Base-by-base conservation (phyloP, 441 rosid genomes). In the Corymbia citriodora region DNA sequence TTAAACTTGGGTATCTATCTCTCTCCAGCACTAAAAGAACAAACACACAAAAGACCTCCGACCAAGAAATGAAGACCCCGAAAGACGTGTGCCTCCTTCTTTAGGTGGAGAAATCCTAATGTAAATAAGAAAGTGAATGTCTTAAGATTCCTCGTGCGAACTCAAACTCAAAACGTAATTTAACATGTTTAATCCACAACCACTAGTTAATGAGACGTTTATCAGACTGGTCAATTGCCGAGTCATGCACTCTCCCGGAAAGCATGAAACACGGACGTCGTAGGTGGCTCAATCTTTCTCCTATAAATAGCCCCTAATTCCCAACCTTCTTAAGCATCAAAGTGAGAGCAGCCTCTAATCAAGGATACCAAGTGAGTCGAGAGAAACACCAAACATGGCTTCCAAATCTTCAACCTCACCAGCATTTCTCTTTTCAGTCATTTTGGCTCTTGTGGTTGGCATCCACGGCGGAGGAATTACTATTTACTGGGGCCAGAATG, bases 401-500 rank as follows among this genome's bases (percentile, higher is more conserved):
- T 55, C 88, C 88, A 87, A 53, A 87, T 87, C 88, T 53, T 55
- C 16, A 33, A 21, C 52, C 36, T 81, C 63, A 2, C 25, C 16
- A 12, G 36, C 93, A 40, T 16, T 93, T 33, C 27, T 91, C 89
- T 33, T 68, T 33, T 50, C 33, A 8, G 81, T 87, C 61, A 3
- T 93, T 50, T 36, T 91, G 23, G 21, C 57, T 54, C 88, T 89
- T 61, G 82, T 63, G 87, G 17, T 54, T 19, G 88, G 89, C 91
- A 89, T 92, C 88, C 85, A 92, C 63, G 92, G 91, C 21, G 92
- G 94, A 14, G 91, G 90, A 27, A 93, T 94, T 9, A 88, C 94
- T 36, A 91, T 93, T 33, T 94, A 94, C 54, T 94, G 93, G 96
- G 95, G 95, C 59, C 94, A 94, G 61, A 94, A 94, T 48, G 94